phyloP scores from a whole-genome alignment of 306 rosid species.

The Cicer chorassanicum region DNA sequence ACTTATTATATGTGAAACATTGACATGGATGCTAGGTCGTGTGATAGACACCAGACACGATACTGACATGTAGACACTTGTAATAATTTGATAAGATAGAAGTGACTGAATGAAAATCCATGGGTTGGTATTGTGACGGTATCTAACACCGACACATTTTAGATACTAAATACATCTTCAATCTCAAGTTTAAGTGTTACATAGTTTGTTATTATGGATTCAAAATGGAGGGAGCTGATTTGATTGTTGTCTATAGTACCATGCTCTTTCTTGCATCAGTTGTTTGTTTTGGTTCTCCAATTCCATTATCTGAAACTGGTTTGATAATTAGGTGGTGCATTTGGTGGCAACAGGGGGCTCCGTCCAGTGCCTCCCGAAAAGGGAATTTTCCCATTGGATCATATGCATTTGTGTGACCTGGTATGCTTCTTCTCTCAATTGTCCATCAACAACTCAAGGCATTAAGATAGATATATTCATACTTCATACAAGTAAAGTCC shows the following conservation, averaged over 20 bases:
- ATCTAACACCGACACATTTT: too few relatives aligned
- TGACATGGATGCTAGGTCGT: too few relatives aligned
- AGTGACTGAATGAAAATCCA: too few relatives aligned
- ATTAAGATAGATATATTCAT: not conserved
- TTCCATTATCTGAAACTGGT: constrained; percentile 7
- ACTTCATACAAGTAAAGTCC: not conserved
- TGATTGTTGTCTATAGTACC: not conserved
- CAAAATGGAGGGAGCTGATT: not conserved
- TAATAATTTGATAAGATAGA: too few relatives aligned
- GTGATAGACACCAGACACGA: too few relatives aligned
- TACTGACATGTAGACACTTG: too few relatives aligned
- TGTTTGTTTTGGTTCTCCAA: constrained; percentile 10
- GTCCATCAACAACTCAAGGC: constrained; percentile 4
- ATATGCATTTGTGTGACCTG: constrained; percentile 89
- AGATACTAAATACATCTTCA: too few relatives aligned
- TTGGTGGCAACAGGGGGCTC: constrained; percentile 94
- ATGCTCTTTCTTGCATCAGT: not conserved
- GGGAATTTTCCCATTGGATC: constrained; percentile 96
- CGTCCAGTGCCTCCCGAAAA: constrained; percentile 96
- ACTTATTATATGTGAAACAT: too few relatives aligned
- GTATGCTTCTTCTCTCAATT: constrained; percentile 49
- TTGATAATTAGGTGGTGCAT: constrained; percentile 75
- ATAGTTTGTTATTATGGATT: not conserved
- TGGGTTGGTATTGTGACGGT: too few relatives aligned
- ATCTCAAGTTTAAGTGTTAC: too few relatives aligned